phyloP scores from a whole-genome alignment of 2,329 filamentous ascomycete species.

The Beauveria pseudobassiana region DNA sequence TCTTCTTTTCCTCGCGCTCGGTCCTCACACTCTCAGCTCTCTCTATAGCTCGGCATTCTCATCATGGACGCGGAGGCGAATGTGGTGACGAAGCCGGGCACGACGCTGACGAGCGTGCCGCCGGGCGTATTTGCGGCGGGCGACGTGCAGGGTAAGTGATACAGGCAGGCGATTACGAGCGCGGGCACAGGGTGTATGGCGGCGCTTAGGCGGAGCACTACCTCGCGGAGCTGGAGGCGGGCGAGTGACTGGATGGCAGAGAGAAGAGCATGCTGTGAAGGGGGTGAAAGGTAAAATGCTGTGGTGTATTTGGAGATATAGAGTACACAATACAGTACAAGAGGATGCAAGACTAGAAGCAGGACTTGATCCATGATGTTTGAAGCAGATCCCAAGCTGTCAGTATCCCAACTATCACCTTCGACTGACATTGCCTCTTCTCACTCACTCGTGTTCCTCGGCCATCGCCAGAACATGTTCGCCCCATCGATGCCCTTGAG shows the following conservation, averaged over 20 bases:
- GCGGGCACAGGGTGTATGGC: conserved; percentile 82
- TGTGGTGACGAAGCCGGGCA: conserved; percentile 80
- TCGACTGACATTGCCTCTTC: neutral
- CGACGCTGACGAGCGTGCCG: conserved; percentile 70
- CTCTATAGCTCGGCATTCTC: too few species aligned
- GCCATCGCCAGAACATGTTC: conserved; percentile 10
- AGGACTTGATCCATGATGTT: too few species aligned
- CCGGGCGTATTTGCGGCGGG: conserved; percentile 93
- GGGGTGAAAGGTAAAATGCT: too few species aligned
- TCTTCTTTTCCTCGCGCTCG: too few species aligned
- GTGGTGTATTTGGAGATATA: too few species aligned
- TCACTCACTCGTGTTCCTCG: neutral
- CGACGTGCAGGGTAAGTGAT: conserved; percentile 97
- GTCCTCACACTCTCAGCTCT: too few species aligned
- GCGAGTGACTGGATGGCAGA: conserved; percentile 17
- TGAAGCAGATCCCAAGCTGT: too few species aligned
- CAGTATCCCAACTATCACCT: too few species aligned
- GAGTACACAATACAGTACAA: too few species aligned
- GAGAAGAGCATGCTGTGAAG: neutral
- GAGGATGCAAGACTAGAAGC: too few species aligned
- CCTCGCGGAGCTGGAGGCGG: conserved; percentile 64
- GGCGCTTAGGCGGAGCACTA: conserved; percentile 91
- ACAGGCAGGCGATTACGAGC: conserved; percentile 95
- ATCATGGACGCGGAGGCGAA: conserved; percentile 80
- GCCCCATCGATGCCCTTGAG: conserved; percentile 2